Evolutionary conservation across 345 rosid species (phyloP).

Genomic region (Linum lewisii): DNA sequence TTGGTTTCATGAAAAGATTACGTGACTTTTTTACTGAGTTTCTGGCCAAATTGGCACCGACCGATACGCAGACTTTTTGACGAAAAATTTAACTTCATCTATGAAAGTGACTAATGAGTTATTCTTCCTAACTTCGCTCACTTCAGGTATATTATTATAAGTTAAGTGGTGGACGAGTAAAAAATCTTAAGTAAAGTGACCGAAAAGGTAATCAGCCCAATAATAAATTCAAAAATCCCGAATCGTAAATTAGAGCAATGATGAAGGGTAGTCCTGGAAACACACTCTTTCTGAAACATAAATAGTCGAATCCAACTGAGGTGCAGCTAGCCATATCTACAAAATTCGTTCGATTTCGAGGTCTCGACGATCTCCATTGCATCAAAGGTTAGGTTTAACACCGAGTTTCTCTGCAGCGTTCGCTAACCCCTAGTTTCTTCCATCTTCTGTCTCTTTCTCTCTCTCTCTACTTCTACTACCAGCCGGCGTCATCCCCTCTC

Average conservation of each 20-base stretch:
- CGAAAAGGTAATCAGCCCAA: no score
- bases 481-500: constrained; percentile 26
- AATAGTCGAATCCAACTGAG: not conserved
- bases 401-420: constrained; percentile 8
- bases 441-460: constrained; percentile 26
- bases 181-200: no score
- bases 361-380: constrained; percentile 1
- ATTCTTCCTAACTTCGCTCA: no score
- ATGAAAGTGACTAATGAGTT: no score
- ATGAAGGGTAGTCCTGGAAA: constrained; percentile 18
- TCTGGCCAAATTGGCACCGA: no score
- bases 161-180: no score
- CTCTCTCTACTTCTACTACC: constrained; percentile 10
- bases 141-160: no score
- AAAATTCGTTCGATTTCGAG: not conserved
- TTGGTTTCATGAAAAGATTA: no score
- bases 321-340: not conserved
- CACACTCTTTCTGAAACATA: not conserved
- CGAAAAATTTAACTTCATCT: no score
- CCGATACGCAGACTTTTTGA: no score
- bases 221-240: no score
- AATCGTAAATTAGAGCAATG: constrained; percentile 3
- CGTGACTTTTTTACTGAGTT: no score
- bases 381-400: constrained; percentile 4
- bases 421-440: constrained; percentile 31